phyloP scores from a whole-genome alignment of 2,329 filamentous ascomycete species.

The Beauveria asiatica region DNA sequence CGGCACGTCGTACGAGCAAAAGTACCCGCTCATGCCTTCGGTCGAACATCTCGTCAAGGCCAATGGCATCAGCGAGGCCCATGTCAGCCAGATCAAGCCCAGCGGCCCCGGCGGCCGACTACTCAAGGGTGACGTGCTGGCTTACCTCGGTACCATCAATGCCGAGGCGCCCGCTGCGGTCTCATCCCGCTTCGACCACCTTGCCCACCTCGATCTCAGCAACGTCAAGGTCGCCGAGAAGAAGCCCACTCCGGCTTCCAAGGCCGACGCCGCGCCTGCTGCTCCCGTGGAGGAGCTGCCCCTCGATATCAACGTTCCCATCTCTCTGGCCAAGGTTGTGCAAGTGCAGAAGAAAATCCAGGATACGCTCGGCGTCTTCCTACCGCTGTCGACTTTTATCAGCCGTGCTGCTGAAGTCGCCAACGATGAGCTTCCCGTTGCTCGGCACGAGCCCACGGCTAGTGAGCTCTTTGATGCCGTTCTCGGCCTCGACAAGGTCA shows the following conservation, averaged over 20 bases:
- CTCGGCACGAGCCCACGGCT: conserved; percentile 52
- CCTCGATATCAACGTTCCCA: conserved; percentile 58
- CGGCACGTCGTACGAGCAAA: conserved; percentile 52
- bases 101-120: conserved; percentile 82
- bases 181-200: conserved; percentile 62
- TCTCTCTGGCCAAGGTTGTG: conserved; percentile 71
- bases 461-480: conserved; percentile 87
- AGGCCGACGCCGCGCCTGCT: conserved; percentile 30
- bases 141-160: conserved; percentile 73
- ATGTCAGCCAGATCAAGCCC: conserved; percentile 72
- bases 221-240: conserved; percentile 77
- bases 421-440: conserved; percentile 74
- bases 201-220: conserved; percentile 81
- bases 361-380: conserved; percentile 64
- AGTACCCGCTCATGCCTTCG: conserved; percentile 71
- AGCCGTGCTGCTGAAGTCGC: conserved; percentile 76
- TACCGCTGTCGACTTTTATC: conserved; percentile 83
- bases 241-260: conserved; percentile 32
- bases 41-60: conserved; percentile 74
- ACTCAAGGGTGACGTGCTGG: conserved; percentile 91
- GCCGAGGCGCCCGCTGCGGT: conserved; percentile 62
- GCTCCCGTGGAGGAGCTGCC: conserved; percentile 34
- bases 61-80: conserved; percentile 66
- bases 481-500: conserved; percentile 54
- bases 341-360: conserved; percentile 76